Base-by-base conservation (phyloP, 768 basidiomycete species). In the Agaricus subrufescens region DNA sequence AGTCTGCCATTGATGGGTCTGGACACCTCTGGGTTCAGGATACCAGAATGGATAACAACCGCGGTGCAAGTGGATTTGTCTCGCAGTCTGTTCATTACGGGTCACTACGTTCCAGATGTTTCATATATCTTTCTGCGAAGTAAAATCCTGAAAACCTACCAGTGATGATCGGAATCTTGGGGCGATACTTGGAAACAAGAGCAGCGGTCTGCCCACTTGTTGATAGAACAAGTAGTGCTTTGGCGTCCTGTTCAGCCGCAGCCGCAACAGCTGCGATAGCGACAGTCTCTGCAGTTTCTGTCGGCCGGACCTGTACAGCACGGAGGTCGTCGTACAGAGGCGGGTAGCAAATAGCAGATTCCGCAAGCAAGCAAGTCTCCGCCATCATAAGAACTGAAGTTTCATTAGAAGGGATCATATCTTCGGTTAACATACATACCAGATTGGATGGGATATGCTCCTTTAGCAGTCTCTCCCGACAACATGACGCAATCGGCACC, bases 401-500 rank as follows among this genome's bases (percentile, higher is more conserved):
- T n/a, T 12, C 4, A 9, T 43, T 29, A 60, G 56, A 56, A 34
- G 23, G 51, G 15, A 53, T 7, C 23, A 29, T 5, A 3, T 15
- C 30, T 25, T 30, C 47, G 8, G 12, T 38, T 26, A 48, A 53
- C 43, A 27, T 9, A 71, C 85, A 30, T 66, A 89, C 93, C 94
- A 50, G 97, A 95, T 71, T 96, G 86, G 67, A 98, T 84, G 52
- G 97, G 97, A 73, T 99, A 99, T 60, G 82, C 76, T 59, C 97
- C 97, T 79, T 98, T 99, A 58, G 97, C 97, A 55, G 97, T 99
- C 77, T 99, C 97, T 58, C 97, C 97, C 23, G 96, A 98, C 71
- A 99, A 77, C 97, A 99, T 99, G 71, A 99, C 97, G 72, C 97
- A 98, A 77, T 99, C 97, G 43, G 97, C 86, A 57, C 97, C 97